These are phyloP conservation scores for Fomitopsis pulvina DNA, from an alignment of 768 basidiomycete genomes.

Conservation along the genomic window DNA sequence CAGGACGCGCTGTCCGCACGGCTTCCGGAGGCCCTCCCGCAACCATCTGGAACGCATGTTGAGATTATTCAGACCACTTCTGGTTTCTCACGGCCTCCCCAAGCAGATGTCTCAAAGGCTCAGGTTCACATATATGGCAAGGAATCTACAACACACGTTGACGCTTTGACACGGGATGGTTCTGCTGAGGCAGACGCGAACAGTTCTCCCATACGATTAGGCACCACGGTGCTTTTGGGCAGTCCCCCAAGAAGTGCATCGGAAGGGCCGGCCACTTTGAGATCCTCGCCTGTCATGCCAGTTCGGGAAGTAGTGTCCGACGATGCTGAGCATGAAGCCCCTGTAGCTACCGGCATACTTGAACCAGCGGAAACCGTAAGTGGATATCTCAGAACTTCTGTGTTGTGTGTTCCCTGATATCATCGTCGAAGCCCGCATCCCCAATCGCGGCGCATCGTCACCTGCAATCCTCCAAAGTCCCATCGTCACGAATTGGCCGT, in stretches of 20 bases:
- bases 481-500: constrained; percentile 82
- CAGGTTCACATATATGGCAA: no score
- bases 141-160: no score
- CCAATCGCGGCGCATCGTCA: constrained; percentile 27
- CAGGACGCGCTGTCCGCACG: background rate
- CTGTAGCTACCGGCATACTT: constrained; percentile 3
- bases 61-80: background rate
- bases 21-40: background rate
- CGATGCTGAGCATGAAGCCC: background rate
- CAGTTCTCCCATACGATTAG: no score
- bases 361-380: background rate
- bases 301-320: background rate
- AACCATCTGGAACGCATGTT: background rate
- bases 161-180: no score
- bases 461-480: constrained; percentile 80
- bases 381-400: background rate
- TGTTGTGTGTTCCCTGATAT: background rate
- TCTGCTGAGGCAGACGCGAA: no score
- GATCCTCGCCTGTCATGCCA: no score
- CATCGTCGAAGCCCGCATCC: background rate
- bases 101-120: no score
- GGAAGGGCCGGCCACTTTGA: no score
- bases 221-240: no score
- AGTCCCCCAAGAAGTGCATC: no score
- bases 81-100: background rate